phyloP scores from a whole-genome alignment of 2,329 filamentous ascomycete genomes.

The Thermochaetoides dissita region DNA sequence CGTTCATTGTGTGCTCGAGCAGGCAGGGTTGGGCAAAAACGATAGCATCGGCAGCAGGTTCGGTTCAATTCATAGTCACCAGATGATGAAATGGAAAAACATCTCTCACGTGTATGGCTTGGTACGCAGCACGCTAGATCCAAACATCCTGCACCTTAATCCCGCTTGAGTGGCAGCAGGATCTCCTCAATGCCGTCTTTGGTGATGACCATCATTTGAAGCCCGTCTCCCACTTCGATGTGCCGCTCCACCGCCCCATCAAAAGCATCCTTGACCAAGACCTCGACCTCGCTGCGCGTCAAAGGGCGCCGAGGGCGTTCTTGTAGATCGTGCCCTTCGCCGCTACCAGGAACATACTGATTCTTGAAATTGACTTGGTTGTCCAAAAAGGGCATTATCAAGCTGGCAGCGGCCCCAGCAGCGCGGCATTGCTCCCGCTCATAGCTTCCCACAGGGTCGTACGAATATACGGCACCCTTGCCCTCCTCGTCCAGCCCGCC shows the following conservation, averaged over 20 bases:
- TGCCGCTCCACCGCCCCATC: conserved; percentile 96
- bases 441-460: conserved; percentile 95
- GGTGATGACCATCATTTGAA: conserved; percentile 93
- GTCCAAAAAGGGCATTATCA: conserved; percentile 98
- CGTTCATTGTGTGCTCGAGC: too few relatives aligned
- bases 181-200: conserved; percentile 78
- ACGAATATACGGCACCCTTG: conserved; percentile 86
- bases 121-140: not conserved
- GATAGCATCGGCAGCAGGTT: too few relatives aligned
- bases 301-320: conserved; percentile 58
- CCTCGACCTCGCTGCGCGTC: conserved; percentile 60
- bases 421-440: conserved; percentile 93
- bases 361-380: conserved; percentile 99
- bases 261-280: conserved; percentile 90
- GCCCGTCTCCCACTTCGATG: conserved; percentile 91
- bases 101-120: too few relatives aligned
- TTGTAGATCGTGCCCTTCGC: conserved; percentile 66
- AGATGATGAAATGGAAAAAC: too few relatives aligned
- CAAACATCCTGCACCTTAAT: conserved; percentile 37
- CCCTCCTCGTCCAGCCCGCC: conserved; percentile 91
- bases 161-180: conserved; percentile 74
- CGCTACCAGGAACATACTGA: conserved; percentile 81
- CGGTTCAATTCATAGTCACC: too few relatives aligned
- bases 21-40: too few relatives aligned
- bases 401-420: conserved; percentile 75